Evolutionary conservation across 192 early-diverging fungal species (phyloP), one percentile per base, ranked within the genome.

Genomic region (Backusella psychrophila): DNA sequence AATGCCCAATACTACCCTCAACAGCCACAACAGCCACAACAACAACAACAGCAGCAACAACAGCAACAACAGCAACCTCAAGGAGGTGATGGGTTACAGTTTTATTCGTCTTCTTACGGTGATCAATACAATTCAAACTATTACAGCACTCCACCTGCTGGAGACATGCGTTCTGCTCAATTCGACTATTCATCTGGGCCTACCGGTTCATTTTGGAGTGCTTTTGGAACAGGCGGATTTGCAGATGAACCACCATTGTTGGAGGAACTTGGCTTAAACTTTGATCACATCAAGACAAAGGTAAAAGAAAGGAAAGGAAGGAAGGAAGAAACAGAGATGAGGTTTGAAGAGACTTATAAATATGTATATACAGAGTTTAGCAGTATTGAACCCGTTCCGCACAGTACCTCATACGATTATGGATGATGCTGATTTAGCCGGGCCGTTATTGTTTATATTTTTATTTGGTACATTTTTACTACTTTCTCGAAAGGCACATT

Each of bases 261-360:
- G 78, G 96, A 98, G 90, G 98, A 99, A 82, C 90, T 99, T 44
- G 98, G 96, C 0, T 91, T 99, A 69, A 97, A 97, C 81, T 98
- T 98, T 78, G 84, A 81, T 65, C 96, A 99, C 81, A 98, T 99
- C 79, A 88, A 91, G 77, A 87, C 89, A 42, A 99, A 95, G 87
- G 92, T 90, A 46, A 63, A 44, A 67, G 7, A 11, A 31, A n/a
- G 49, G 31, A 33, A 33, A 33, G 31, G 31, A 33, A 33, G 31
- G 31, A 33, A 33, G 31, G 31, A 33, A 33, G 8, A 39, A 39
- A 39, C 38, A 53, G 52, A 21, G 49, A 53, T 19, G 19, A 21
- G 1, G n/a, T 19, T 9, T 2, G 0, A 21, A 39, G 11, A 39
- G 38, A 39, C 38, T 39, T 8, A 39, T 11, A 39, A 11, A 11